Conservation (phyloP, 2,329 filamentous ascomycete species). For the Lasiodiplodia citricola region DNA sequence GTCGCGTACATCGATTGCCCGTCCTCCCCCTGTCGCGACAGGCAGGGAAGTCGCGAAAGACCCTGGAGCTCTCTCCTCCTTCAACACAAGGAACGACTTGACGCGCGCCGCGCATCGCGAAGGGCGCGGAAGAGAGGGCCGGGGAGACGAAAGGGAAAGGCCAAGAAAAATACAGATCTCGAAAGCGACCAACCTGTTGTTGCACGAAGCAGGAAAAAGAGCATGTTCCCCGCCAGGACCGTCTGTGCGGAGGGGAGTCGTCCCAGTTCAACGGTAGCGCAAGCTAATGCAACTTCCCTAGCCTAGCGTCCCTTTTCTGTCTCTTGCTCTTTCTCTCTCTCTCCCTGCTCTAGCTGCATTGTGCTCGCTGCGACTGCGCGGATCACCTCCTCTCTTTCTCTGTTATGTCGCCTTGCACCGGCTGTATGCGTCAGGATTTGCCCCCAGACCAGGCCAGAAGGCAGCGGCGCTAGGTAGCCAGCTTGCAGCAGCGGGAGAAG, state of each 20-base stretch:
- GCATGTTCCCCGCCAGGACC: not conserved
- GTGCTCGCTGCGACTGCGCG: not conserved
- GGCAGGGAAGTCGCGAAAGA: not conserved
- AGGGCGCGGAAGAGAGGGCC: not conserved
- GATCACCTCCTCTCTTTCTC: not conserved
- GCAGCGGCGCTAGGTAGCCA: no score
- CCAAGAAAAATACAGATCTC: not conserved
- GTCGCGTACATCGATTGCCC: not conserved
- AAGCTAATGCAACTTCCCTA: not conserved
- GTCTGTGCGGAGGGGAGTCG: not conserved
- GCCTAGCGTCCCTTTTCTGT: not conserved
- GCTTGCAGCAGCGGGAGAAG: no score
- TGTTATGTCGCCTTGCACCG: not conserved
- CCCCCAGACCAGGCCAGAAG: not conserved
- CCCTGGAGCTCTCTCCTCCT: not conserved
- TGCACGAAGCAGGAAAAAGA: not conserved
- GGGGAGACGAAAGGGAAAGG: not conserved
- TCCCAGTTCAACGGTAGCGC: not conserved
- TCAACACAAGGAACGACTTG: not conserved
- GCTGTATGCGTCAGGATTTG: not conserved
- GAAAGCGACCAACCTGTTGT: not conserved
- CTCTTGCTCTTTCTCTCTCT: not conserved
- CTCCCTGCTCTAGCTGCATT: not conserved
- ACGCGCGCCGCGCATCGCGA: not conserved
- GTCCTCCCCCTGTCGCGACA: slow-evolving; percentile 5